phyloP scores from a whole-genome alignment of 2,329 filamentous ascomycete species.

The Diaporthe caulivora region DNA sequence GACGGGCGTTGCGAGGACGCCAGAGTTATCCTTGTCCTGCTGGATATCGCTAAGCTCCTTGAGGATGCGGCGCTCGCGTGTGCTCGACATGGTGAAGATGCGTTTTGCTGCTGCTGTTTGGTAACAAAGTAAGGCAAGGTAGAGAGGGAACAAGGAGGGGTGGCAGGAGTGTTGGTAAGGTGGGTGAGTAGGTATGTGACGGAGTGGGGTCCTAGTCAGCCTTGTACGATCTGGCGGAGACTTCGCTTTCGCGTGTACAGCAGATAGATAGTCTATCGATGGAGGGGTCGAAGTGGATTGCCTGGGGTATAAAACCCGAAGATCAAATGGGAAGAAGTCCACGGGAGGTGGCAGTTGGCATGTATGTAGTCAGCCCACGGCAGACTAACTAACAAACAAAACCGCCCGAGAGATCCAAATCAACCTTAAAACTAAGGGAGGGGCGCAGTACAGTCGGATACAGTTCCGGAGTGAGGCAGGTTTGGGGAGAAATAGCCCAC shows the following conservation, averaged over 20 bases:
- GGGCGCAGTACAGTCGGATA: background rate
- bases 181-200: background rate
- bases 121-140: background rate
- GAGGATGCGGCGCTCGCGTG: constrained; percentile 70
- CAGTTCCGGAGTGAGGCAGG: constrained; percentile 16
- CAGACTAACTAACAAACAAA: background rate
- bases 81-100: constrained; percentile 58
- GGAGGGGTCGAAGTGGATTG: constrained; percentile 28
- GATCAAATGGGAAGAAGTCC: background rate
- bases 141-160: background rate
- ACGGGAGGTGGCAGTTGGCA: constrained; percentile 4
- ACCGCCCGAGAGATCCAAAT: constrained; percentile 1
- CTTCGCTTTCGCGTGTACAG: background rate
- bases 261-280: background rate
- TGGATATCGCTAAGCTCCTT: constrained; percentile 85
- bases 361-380: constrained; percentile 16
- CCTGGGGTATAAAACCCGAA: constrained; percentile 12
- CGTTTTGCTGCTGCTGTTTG: constrained; percentile 32
- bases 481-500: constrained; percentile 4
- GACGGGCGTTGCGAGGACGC: constrained; percentile 77
- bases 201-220: constrained; percentile 16
- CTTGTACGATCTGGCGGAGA: constrained; percentile 30
- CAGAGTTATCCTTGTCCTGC: constrained; percentile 78
- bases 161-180: background rate
- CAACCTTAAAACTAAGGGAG: background rate